phyloP scores from a whole-genome alignment of 176 grass and related monocot genomes.

The Poa pratensis region DNA sequence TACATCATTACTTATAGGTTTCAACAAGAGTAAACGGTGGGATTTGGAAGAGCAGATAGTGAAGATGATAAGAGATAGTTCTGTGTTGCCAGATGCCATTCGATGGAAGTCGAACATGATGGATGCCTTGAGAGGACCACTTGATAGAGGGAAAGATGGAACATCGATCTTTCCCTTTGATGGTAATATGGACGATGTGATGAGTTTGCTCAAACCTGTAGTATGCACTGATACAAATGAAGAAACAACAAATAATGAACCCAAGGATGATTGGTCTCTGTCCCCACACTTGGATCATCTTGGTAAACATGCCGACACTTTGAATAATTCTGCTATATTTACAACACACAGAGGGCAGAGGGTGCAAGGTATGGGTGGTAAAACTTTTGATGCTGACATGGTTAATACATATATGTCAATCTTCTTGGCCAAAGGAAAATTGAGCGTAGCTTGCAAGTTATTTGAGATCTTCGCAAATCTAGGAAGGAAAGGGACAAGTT shows the following conservation, averaged over 20 bases:
- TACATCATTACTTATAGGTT: constrained; percentile 76
- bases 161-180: constrained; percentile 66
- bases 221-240: constrained; percentile 40
- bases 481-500: constrained; percentile 68
- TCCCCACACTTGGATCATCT: constrained; percentile 86
- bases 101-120: constrained; percentile 88
- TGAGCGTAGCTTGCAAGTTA: constrained; percentile 94
- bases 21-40: constrained; percentile 68
- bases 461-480: constrained; percentile 76
- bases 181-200: constrained; percentile 64
- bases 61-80: constrained; percentile 68
- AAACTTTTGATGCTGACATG: constrained; percentile 88
- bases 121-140: constrained; percentile 63
- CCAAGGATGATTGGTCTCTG: constrained; percentile 81
- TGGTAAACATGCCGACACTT: constrained; percentile 48
- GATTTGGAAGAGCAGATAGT: constrained; percentile 80
- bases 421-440: constrained; percentile 86
- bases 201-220: constrained; percentile 60
- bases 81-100: constrained; percentile 61
- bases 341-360: constrained; percentile 62
- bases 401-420: constrained; percentile 94
- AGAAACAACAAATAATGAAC: constrained; percentile 40
- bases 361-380: constrained; percentile 62
- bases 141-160: constrained; percentile 74
- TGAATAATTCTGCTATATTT: constrained; percentile 57